Base-by-base conservation (phyloP, 2,329 filamentous ascomycete species). In the Alternaria brassicae region DNA sequence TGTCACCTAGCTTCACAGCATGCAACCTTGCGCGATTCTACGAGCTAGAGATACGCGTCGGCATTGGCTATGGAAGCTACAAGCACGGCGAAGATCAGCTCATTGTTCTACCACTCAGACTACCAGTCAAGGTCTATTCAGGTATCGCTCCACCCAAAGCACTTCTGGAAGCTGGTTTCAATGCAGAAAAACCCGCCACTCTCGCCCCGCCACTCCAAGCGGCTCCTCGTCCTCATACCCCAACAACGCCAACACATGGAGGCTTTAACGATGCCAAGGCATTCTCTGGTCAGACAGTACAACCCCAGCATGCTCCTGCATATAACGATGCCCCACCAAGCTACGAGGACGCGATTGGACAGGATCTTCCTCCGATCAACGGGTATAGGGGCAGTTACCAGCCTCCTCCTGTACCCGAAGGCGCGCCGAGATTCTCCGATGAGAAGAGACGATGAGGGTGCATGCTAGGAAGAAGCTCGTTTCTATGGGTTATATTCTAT, bases 261-360 rank as follows among this genome's bases (percentile, higher is more conserved):
- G 67, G 69, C 8, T 70, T 71, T 30, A 58, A 59, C 23, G 56
- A 58, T 48, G 41, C 49, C 13, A 63, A 61, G 30, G 68, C 61
- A 51, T 68, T 67, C 44, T 62, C 70, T 30, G 69, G 68, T 4
- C 52, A 60, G 21, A 66, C 71, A 44, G 65, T 65, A 37, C 58
- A 62, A 28, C 58, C 63, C 21, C 58, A 70, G 21, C 56, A 66
- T 2, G 72, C 77, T 21, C 85, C 74, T 10, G 80, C 77, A 2
- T 82, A 86, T 64, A 89, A 92, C 30, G 92, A 95, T 56, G 91
- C 92, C n/a, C 93, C 94, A 17, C 93, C 93, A 7, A 97, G 92
- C 71, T 98, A 98, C 73, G 93, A 97, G 78, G 93, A 97, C 78
- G 93, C 92, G 12, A 89, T 97, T 79, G 93, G 92, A 6, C 89